Base-by-base conservation (phyloP, 176 grass and related monocot genomes). In the Alopecurus myosuroides region DNA sequence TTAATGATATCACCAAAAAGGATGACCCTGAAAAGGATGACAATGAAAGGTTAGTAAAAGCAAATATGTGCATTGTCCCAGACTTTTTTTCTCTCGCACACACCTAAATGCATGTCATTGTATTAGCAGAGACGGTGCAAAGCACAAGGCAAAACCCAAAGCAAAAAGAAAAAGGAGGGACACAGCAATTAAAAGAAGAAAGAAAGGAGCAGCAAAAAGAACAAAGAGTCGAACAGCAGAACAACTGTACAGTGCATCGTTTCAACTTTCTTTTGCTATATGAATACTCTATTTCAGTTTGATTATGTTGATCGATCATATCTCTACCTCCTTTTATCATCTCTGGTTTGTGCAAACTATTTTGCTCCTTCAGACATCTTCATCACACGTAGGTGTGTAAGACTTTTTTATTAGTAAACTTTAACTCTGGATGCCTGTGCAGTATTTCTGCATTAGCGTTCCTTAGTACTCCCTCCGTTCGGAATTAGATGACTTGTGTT, bases 1-100 rank as follows among this genome's bases (percentile, higher is more conserved):
- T 94, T 23, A 4, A 53, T 34, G 69, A 92, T 45, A 26, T 94
- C 44, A 44, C 36, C 4, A 14, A 5, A 51, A 1, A 25, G 2
- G 40, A 26, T 71, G 42, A 13, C 6, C n/a, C n/a, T n/a, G n/a
- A n/a, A n/a, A 1, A 28, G 6, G 37, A 26, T 66, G 44, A 8
- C 4, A 17, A 53, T 0, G 4, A 10, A 62, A 84, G 83, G 89
- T 94, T 68, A 18, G 86, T 82, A 48, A 4, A 31, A 55, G 6
- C 41, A 46, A 33, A 20, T 87, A 14, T 5, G 0, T 28, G 15
- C 76, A 41, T 64, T 1, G 1, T 31, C 0, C 37, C 1, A n/a
- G 30, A 22, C n/a, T 5, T 48, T 45, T 3, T 33, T 73, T 30
- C 18, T 17, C 10, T 31, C 1, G 2, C 14, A 31, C 12, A 63